phyloP scores from a whole-genome alignment of 441 rosid species.

The Mallotus japonicus region DNA sequence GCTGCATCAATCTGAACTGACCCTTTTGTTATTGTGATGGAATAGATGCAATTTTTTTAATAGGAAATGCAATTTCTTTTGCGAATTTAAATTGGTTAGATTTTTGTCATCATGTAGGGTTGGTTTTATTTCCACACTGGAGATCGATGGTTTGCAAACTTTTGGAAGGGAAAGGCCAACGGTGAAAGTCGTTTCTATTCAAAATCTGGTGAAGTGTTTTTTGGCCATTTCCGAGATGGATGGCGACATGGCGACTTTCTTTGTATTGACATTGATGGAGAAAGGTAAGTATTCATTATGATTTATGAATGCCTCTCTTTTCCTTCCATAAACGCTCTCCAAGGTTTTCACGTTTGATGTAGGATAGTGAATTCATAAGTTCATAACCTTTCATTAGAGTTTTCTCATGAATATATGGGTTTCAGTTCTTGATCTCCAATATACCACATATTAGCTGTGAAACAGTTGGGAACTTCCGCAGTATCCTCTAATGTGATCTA shows the following conservation, averaged over 20 bases:
- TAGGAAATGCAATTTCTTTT: too few species aligned
- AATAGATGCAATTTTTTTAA: neutral
- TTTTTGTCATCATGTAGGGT: slow-evolving; percentile 48
- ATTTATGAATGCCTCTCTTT: neutral
- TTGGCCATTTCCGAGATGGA: slow-evolving; percentile 87
- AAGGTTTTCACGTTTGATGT: neutral
- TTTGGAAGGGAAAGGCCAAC: slow-evolving; percentile 96
- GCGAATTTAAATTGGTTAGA: neutral
- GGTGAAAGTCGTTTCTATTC: slow-evolving; percentile 96
- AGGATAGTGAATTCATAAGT: neutral
- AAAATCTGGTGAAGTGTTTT: slow-evolving; percentile 69
- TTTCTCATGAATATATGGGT: neutral
- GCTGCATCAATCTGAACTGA: neutral
- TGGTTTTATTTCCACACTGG: slow-evolving; percentile 95
- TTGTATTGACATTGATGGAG: slow-evolving; percentile 69
- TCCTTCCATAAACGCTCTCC: neutral
- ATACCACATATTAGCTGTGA: neutral
- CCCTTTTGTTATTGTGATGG: neutral
- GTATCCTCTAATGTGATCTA: neutral
- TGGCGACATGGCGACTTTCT: slow-evolving; percentile 89
- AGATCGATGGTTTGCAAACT: slow-evolving; percentile 93
- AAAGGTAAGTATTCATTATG: slow-evolving; percentile 48
- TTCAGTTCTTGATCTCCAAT: neutral
- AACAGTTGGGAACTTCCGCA: too few species aligned
- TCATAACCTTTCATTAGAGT: neutral